A percentile compares a stretch with the other conserved stretches of the same genome.
Conservation (phyloP, 345 rosid genomes). For the Psidium guajava region DNA sequence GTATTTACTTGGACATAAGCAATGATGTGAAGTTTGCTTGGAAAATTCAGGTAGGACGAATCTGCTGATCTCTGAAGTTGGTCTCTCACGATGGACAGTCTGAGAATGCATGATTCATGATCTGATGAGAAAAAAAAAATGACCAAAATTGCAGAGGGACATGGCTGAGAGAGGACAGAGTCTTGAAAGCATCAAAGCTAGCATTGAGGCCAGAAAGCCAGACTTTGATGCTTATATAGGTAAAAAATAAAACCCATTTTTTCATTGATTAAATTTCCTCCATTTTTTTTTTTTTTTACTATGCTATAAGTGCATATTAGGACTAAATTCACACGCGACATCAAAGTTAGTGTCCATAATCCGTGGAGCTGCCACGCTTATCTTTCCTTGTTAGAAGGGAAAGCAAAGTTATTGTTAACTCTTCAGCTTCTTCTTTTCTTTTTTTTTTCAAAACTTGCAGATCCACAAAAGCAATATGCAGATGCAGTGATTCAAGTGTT, state of each 20-base stretch:
- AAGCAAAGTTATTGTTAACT: neutral
- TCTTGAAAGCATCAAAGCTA: constrained; percentile 93
- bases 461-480: constrained; percentile 90
- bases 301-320: neutral
- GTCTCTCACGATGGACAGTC: neutral
- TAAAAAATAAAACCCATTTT: constrained; percentile 10
- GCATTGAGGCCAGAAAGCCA: constrained; percentile 92
- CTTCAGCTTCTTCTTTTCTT: neutral
- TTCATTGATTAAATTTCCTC: neutral
- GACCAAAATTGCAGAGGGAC: constrained; percentile 52
- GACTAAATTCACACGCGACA: neutral
- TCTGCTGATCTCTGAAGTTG: neutral
- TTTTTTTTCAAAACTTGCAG: constrained; percentile 24
- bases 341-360: neutral
- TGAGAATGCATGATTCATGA: neutral
- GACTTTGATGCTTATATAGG: constrained; percentile 97
- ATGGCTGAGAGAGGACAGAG: constrained; percentile 99
- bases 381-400: neutral
- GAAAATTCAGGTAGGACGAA: constrained; percentile 33
- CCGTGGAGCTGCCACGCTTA: neutral
- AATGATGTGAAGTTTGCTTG: constrained; percentile 96
- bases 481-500: constrained; percentile 94
- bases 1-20: constrained; percentile 96
- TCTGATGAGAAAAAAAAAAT: neutral
- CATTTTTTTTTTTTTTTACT: too few relatives aligned